Evolutionary conservation across 176 grass and related monocot genomes (phyloP), one percentile per base, ranked within the genome.

Genomic region (Paspalum vaginatum): DNA sequence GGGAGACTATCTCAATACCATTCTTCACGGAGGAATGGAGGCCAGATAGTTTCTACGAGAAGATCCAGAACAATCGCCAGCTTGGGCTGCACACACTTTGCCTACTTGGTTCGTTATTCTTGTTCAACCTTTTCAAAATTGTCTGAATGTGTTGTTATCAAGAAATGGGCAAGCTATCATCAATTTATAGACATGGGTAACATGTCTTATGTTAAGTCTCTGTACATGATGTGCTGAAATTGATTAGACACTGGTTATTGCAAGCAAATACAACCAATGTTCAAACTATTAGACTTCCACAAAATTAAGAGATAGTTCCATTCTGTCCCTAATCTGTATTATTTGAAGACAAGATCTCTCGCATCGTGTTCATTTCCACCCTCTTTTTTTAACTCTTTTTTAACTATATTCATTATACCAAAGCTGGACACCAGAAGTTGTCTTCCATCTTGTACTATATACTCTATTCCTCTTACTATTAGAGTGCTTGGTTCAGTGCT

Each of bases 11-110:
- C 7, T 98, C 96, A 17, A 89, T 98, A 88, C 96, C 96, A 57
- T 98, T 98, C 81, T 98, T 95, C 69, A 98, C 92, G 0, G 96
- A 98, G 13, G 83, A 88, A 81, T 98, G 96, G 96, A 91, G 90
- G 52, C 96, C 96, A 9, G 92, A 95, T 76, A 98, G 96, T 87
- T 98, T 98, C 89, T 98, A 98, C 15, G 74, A 91, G 76, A 98
- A 91, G 85, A 95, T 98, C 68, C 86, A 95, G 68, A 95, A 89
- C 50, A 98, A 93, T 84, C 81, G 61, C 17, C 84, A 69, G 20
- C 90, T 91, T 74, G 92, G 96, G 17, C 70, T 98, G 79, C 96
- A 98, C 85, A 98, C 92, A 3, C 92, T 98, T 78, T 98, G 96
- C 81, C 86, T 98, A 56, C 80, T 98, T 84, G 96, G 95, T 98